Percentiles rank a stretch among this genome's conserved stretches.
phyloP scores from a whole-genome alignment of 257 asterid species.

The Solanum chmielewskii region DNA sequence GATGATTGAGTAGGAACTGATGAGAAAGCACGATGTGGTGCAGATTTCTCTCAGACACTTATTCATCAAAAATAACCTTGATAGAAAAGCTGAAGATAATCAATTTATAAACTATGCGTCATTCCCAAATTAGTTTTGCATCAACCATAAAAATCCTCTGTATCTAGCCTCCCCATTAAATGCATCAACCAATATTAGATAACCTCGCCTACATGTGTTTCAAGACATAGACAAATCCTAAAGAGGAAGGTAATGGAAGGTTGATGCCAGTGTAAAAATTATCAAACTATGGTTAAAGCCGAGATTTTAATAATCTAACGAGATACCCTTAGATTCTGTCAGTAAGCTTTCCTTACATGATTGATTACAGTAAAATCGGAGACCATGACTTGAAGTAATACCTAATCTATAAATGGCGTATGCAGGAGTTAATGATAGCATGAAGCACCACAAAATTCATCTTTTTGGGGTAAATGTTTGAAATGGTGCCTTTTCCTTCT shows the following conservation, averaged over 20 bases:
- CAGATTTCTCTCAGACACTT: not conserved
- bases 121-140: not conserved
- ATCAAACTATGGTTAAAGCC: not conserved
- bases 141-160: not conserved
- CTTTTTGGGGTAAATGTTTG: not conserved
- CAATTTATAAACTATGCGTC: not conserved
- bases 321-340: not conserved
- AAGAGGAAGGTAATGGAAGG: not conserved
- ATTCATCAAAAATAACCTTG: not conserved
- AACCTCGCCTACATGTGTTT: not conserved
- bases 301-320: not conserved
- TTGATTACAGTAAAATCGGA: not conserved
- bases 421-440: not conserved
- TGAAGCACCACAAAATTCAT: not conserved
- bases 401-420: not conserved
- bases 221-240: not conserved
- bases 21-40: not conserved
- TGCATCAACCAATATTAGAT: not conserved
- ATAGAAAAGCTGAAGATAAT: not conserved
- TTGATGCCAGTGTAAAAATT: not conserved
- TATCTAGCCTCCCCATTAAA: not conserved
- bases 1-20: not conserved
- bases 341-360: not conserved
- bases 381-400: not conserved
- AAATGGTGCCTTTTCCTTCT: not conserved